Conservation (phyloP, 306 rosid genomes). For the Quercus suber region DNA sequence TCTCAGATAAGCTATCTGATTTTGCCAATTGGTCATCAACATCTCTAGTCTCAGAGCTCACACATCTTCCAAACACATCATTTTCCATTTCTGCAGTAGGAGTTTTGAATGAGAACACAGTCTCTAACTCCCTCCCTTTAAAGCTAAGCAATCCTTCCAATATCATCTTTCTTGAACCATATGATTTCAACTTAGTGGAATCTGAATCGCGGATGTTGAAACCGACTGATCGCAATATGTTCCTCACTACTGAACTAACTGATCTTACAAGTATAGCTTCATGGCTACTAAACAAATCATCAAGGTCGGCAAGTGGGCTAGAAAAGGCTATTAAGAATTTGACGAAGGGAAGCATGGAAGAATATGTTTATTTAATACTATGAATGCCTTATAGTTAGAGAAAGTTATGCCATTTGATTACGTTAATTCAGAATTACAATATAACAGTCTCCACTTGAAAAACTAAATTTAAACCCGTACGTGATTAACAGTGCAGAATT, state of each 20-base stretch:
- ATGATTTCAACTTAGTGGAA: conserved; percentile 10
- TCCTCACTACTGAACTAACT: conserved; percentile 29
- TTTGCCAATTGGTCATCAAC: conserved; percentile 15
- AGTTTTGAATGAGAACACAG: conserved; percentile 29
- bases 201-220: conserved; percentile 35
- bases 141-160: conserved; percentile 42
- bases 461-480: no score
- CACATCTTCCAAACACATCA: conserved; percentile 27
- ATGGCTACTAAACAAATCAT: conserved; percentile 34
- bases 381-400: no score
- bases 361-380: no score
- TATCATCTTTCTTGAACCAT: conserved; percentile 33
- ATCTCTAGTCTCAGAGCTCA: conserved; percentile 27
- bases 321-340: conserved; percentile 11
- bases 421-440: no score
- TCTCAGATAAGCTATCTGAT: conserved; percentile 32
- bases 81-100: conserved; percentile 38
- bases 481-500: no score
- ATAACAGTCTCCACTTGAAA: no score
- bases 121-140: conserved; percentile 37
- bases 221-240: conserved; percentile 24
- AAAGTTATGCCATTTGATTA: no score
- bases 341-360: no score
- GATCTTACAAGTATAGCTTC: conserved; percentile 37
- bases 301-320: conserved; percentile 25